These are phyloP conservation scores for Miamiensis avidus DNA, from an alignment of 169 alveolate species.

Conservation along the genomic window DNA sequence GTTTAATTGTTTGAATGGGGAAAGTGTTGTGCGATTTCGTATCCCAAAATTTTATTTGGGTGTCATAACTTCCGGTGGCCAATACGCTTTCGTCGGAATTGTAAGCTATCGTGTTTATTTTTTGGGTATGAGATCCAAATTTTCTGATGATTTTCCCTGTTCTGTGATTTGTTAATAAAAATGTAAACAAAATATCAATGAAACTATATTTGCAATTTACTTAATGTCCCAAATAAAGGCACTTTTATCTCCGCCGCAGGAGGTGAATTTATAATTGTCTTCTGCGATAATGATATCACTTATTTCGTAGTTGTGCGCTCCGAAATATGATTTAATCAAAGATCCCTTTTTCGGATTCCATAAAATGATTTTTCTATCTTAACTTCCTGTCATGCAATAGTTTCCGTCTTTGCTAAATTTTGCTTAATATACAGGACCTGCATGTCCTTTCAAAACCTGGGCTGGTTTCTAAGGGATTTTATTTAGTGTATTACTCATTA, in stretches of 20 bases:
- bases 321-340: conserved; percentile 1
- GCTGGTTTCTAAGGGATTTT: not conserved
- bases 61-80: conserved; percentile 6
- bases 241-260: conserved; percentile 19
- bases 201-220: not conserved
- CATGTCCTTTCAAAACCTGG: conserved; percentile 1
- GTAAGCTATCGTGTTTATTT: not conserved
- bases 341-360: conserved; percentile 16
- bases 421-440: conserved; percentile 7
- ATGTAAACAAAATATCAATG: no score
- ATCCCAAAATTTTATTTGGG: conserved; percentile 12
- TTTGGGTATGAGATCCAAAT: conserved; percentile 4
- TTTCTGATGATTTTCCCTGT: conserved; percentile 12
- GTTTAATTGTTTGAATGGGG: conserved; percentile 12
- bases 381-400: conserved; percentile 5
- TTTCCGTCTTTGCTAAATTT: conserved; percentile 16
- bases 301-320: conserved; percentile 10
- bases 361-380: conserved; percentile 11
- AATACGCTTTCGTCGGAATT: conserved; percentile 14
- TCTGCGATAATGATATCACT: conserved; percentile 1
- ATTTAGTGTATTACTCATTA: no score
- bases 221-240: conserved; percentile 19
- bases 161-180: not conserved
- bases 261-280: conserved; percentile 11
- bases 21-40: not conserved